Conservation (phyloP, 176 grass and related monocot genomes). For the Rhipidocladum racemiflorum region DNA sequence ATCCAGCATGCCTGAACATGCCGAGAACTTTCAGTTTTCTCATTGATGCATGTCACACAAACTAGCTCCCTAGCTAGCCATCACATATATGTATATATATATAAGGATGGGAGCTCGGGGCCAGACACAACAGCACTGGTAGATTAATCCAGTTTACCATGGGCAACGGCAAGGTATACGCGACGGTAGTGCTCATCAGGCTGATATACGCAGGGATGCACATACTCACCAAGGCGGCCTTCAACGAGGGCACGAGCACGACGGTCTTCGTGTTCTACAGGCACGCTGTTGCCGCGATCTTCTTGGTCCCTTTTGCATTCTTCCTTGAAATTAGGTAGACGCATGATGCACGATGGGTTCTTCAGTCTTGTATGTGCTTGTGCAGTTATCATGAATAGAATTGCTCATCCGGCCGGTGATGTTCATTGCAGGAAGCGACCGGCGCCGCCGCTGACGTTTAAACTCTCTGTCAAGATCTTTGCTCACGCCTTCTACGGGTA, state of each 20-base stretch:
- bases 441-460: conserved; percentile 43
- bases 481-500: conserved; percentile 54
- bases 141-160: conserved; percentile 11
- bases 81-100: conserved; percentile 29
- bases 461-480: conserved; percentile 48
- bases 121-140: background rate
- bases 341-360: background rate
- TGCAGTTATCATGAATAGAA: background rate
- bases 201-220: conserved; percentile 62
- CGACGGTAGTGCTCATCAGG: conserved; percentile 52
- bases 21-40: conserved; percentile 30
- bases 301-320: conserved; percentile 48
- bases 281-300: conserved; percentile 54
- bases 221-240: conserved; percentile 67
- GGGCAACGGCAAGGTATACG: conserved; percentile 48
- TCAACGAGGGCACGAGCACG: conserved; percentile 59
- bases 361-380: background rate
- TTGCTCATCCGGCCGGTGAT: background rate
- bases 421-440: conserved; percentile 34
- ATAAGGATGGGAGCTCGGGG: background rate
- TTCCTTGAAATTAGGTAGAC: conserved; percentile 57
- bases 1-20: conserved; percentile 33
- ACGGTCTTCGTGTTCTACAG: conserved; percentile 71
- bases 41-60: conserved; percentile 21
- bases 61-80: background rate